Evolutionary conservation across 2,329 filamentous ascomycete species (phyloP).

Genomic region (Fusarium haematococcum): DNA sequence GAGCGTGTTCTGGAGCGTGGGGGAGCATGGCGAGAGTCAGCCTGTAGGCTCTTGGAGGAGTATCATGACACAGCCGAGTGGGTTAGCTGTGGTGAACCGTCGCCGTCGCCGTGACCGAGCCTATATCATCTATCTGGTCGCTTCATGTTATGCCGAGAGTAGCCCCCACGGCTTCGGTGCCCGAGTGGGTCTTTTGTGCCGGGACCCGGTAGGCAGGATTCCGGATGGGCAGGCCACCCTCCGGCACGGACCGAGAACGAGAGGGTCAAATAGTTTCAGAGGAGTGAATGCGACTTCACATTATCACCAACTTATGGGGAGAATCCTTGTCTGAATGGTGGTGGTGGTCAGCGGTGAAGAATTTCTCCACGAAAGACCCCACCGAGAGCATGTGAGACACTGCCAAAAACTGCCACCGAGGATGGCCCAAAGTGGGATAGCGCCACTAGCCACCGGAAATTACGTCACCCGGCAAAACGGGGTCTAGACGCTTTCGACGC

Average conservation of each 20-base stretch:
- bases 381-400: conserved; percentile 39
- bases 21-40: background rate
- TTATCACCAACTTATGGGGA: conserved; percentile 5
- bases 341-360: conserved; percentile 37
- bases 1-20: background rate
- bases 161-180: conserved; percentile 22
- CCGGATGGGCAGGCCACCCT: conserved; percentile 10
- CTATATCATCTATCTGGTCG: background rate
- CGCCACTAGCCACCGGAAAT: conserved; percentile 29
- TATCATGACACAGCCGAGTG: background rate
- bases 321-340: conserved; percentile 8
- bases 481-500: conserved; percentile 17
- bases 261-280: background rate
- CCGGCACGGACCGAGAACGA: conserved; percentile 22
- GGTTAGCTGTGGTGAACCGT: background rate
- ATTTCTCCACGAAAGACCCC: background rate
- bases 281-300: background rate
- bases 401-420: conserved; percentile 43
- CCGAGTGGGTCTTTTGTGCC: conserved; percentile 26
- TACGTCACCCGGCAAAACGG: conserved; percentile 39
- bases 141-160: conserved; percentile 20
- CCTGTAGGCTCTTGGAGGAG: background rate
- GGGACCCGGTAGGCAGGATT: conserved; percentile 13
- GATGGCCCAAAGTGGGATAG: conserved; percentile 18
- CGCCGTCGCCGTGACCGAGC: background rate